Conservation (phyloP, 169 alveolate genomes). For the Miamiensis avidus region DNA sequence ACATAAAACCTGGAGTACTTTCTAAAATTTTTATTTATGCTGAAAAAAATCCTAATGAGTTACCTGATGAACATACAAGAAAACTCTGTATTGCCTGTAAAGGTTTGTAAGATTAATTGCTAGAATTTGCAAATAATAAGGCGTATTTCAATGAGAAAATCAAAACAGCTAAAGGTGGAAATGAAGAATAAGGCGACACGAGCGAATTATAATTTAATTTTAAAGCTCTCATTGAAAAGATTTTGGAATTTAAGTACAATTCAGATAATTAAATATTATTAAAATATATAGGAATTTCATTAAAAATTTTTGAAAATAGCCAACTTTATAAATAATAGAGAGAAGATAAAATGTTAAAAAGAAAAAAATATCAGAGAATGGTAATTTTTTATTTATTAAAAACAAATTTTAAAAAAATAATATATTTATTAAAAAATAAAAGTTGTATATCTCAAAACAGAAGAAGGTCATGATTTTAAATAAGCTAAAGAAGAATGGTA, state of each 20-base stretch:
- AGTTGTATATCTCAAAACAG: background rate
- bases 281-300: background rate
- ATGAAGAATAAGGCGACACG: background rate
- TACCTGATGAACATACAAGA: constrained; percentile 25
- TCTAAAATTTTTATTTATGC: constrained; percentile 29
- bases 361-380: background rate
- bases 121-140: constrained; percentile 31
- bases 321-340: background rate
- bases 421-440: too few species aligned
- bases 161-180: constrained; percentile 5
- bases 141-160: background rate
- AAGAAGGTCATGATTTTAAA: background rate
- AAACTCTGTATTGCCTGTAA: constrained; percentile 29
- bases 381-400: background rate
- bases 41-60: constrained; percentile 22
- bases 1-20: constrained; percentile 34
- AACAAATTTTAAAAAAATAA: too few species aligned
- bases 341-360: background rate
- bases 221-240: constrained; percentile 22
- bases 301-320: background rate
- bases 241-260: constrained; percentile 35
- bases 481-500: too few species aligned
- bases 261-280: background rate
- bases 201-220: background rate
- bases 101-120: constrained; percentile 28